phyloP scores from a whole-genome alignment of 768 basidiomycete species.

The Rhodotorula paludigena region DNA sequence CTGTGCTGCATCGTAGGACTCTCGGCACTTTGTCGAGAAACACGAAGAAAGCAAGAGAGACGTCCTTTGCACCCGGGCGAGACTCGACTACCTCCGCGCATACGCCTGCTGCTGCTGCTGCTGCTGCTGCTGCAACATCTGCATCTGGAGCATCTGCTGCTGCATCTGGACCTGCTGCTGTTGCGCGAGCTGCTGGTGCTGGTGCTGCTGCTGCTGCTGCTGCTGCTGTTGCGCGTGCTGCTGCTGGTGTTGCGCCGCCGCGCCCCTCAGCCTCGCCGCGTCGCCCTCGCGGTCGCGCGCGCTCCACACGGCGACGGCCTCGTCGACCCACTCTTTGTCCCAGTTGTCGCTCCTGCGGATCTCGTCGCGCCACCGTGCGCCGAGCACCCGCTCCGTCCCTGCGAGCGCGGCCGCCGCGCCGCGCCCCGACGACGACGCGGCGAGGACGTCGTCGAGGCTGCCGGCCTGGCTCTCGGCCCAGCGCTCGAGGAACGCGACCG shows the following conservation, averaged over 20 bases:
- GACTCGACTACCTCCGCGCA: not conserved
- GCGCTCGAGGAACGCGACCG: slow-evolving; percentile 2
- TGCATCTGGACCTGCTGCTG: not conserved
- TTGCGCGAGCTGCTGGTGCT: not conserved
- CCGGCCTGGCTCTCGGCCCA: slow-evolving; percentile 2
- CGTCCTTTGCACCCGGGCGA: too few relatives aligned
- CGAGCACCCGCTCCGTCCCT: not conserved
- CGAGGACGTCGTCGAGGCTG: not conserved
- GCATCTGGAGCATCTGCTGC: not conserved
- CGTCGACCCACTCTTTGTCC: slow-evolving; percentile 20
- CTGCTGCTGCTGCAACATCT: too few relatives aligned
- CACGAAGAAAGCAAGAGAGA: not conserved
- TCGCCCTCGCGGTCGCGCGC: not conserved
- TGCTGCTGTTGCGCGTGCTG: not conserved
- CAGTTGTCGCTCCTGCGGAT: not conserved
- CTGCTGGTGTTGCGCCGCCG: too few relatives aligned
- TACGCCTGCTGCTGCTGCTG: too few relatives aligned
- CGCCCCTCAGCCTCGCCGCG: not conserved
- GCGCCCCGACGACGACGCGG: not conserved
- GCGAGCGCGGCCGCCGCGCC: slow-evolving; percentile 1
- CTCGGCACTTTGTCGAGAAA: not conserved
- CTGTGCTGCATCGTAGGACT: not conserved
- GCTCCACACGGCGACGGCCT: slow-evolving; percentile 7
- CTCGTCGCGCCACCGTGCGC: not conserved
- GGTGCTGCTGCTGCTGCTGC: not conserved